Evolutionary conservation across 495 filamentous ascomycete genomes (phyloP).

Genomic region (Physcia stellaris): DNA sequence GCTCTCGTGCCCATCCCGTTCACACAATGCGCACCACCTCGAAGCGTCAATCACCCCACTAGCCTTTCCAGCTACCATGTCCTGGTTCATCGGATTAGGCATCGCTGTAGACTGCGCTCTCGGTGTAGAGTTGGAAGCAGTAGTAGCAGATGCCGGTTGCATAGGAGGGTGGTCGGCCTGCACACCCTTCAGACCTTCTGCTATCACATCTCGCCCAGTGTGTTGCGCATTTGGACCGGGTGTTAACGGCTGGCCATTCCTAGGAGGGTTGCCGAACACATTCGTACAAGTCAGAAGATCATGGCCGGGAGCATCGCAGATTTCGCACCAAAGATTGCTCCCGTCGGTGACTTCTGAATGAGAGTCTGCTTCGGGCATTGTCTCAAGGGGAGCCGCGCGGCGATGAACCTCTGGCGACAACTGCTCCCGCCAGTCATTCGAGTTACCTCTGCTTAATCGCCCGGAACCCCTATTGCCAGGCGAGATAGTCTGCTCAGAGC

Average conservation of each 20-base stretch:
- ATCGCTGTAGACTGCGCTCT: conserved; percentile 10
- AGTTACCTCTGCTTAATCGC: conserved; percentile 7
- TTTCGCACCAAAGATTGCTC: conserved; percentile 80
- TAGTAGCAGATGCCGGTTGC: conserved; percentile 6
- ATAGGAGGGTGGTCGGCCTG: conserved; percentile 14
- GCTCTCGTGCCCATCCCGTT: conserved; percentile 90
- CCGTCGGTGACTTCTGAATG: conserved; percentile 56
- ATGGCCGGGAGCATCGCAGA: conserved; percentile 86
- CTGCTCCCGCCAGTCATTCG: conserved; percentile 12
- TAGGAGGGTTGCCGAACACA: conserved; percentile 47
- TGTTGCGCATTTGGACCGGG: conserved; percentile 6
- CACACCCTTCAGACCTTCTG: conserved; percentile 30
- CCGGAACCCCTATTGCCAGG: conserved; percentile 17
- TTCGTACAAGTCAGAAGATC: conserved; percentile 88
- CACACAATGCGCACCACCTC: conserved; percentile 96
- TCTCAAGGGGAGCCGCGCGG: conserved; percentile 12
- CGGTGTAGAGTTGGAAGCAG: conserved; percentile 15
- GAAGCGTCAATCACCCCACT: conserved; percentile 62
- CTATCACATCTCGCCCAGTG: conserved; percentile 31
- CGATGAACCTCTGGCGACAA: neutral
- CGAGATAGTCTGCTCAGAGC: conserved; percentile 20
- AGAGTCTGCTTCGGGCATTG: conserved; percentile 60
- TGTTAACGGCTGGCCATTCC: conserved; percentile 3
- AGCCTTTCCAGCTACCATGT: conserved; percentile 70
- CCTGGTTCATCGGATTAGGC: conserved; percentile 6